phyloP scores from a whole-genome alignment of 345 rosid genomes.

The Populus ilicifolia region DNA sequence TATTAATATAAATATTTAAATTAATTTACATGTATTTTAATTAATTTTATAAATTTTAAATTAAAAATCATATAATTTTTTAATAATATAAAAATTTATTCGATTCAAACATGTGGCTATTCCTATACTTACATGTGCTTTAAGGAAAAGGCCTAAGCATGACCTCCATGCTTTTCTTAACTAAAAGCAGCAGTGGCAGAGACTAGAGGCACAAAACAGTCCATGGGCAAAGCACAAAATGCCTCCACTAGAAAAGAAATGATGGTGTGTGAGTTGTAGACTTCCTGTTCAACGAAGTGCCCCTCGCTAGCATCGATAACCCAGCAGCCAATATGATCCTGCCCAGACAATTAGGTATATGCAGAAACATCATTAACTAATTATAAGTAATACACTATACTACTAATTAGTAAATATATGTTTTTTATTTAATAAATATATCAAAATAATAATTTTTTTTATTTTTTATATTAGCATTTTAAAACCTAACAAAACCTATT shows the following conservation, averaged over 20 bases:
- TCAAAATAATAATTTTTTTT: too few species aligned
- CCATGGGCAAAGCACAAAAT: slow-evolving; percentile 81
- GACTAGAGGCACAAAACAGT: slow-evolving; percentile 50
- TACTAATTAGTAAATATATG: background rate
- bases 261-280: slow-evolving; percentile 77
- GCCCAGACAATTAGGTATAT: slow-evolving; percentile 10
- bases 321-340: slow-evolving; percentile 81
- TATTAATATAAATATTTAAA: too few species aligned
- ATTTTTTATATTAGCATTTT: too few species aligned
- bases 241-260: slow-evolving; percentile 84
- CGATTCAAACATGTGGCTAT: too few species aligned
- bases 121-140: too few species aligned
- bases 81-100: too few species aligned
- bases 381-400: background rate
- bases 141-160: slow-evolving; percentile 6
- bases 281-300: slow-evolving; percentile 67
- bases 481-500: too few species aligned
- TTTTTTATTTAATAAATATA: too few species aligned
- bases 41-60: too few species aligned
- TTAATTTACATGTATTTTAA: too few species aligned
- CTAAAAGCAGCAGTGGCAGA: slow-evolving; percentile 57
- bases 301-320: slow-evolving; percentile 69
- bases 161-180: slow-evolving; percentile 38
- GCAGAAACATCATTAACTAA: background rate
- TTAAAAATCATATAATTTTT: too few species aligned